These are phyloP conservation scores for Castanea mollissima DNA, from an alignment of 306 rosid genomes.

Conservation along the genomic window DNA sequence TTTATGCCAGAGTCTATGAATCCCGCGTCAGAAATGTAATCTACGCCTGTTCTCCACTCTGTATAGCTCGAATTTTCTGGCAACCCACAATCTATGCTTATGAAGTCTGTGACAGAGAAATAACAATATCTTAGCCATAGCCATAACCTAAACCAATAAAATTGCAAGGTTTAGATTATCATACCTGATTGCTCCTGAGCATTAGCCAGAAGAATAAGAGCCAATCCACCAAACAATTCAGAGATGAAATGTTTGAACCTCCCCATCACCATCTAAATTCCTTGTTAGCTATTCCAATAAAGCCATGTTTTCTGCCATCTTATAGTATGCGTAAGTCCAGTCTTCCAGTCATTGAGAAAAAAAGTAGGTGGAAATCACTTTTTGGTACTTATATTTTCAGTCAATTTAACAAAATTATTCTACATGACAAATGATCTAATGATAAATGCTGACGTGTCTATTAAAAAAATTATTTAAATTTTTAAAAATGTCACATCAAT, in stretches of 20 bases:
- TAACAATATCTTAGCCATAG: not conserved
- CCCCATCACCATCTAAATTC: slow-evolving; percentile 11
- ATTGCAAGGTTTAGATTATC: not conserved
- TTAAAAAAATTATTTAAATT: no score
- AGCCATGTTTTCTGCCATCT: not conserved
- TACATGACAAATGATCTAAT: no score
- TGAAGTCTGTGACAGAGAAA: slow-evolving; percentile 35
- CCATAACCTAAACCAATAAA: not conserved
- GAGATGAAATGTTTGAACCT: slow-evolving; percentile 12
- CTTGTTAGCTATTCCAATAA: not conserved
- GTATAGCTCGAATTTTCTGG: slow-evolving; percentile 26
- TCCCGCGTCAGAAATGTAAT: slow-evolving; percentile 47
- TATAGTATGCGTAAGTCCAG: not conserved
- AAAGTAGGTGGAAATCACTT: no score
- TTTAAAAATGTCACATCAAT: no score
- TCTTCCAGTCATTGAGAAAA: no score
- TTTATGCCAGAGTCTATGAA: slow-evolving; percentile 37
- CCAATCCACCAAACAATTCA: slow-evolving; percentile 10
- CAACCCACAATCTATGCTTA: slow-evolving; percentile 55
- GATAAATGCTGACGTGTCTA: no score
- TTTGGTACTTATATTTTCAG: no score
- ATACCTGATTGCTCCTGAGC: slow-evolving; percentile 55
- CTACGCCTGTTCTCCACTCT: slow-evolving; percentile 21
- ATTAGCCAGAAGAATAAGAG: slow-evolving; percentile 20
- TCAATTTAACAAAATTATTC: no score